These are phyloP conservation scores for Diplogelasinospora grovesii DNA, from an alignment of 495 filamentous ascomycete species.

Conservation along the genomic window DNA sequence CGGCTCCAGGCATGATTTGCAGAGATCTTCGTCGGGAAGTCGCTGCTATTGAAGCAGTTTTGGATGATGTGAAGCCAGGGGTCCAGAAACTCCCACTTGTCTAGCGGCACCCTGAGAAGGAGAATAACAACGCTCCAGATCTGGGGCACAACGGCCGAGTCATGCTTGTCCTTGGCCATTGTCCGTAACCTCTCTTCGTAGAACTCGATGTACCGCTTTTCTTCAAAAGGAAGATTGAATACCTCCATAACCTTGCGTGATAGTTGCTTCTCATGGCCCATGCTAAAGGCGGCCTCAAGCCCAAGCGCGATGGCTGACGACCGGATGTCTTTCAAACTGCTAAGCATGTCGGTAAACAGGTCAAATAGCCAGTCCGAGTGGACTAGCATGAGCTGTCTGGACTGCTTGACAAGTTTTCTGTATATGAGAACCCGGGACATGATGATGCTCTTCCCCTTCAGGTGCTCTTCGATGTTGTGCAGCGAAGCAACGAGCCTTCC, in stretches of 20 bases:
- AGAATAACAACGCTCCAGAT: slow-evolving; percentile 82
- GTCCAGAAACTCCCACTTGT: slow-evolving; percentile 65
- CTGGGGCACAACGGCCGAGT: slow-evolving; percentile 63
- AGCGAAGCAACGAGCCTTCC: slow-evolving; percentile 61
- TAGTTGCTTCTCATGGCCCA: slow-evolving; percentile 59
- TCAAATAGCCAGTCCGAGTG: slow-evolving; percentile 71
- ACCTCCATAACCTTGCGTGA: slow-evolving; percentile 58
- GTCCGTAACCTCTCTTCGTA: slow-evolving; percentile 58
- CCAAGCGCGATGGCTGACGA: slow-evolving; percentile 67
- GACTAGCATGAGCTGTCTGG: slow-evolving; percentile 55
- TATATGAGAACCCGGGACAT: slow-evolving; percentile 71
- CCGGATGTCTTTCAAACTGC: slow-evolving; percentile 67
- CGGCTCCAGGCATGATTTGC: slow-evolving; percentile 80
- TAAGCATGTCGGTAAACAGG: slow-evolving; percentile 74
- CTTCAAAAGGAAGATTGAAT: slow-evolving; percentile 50
- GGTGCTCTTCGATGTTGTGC: slow-evolving; percentile 60
- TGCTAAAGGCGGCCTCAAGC: slow-evolving; percentile 52
- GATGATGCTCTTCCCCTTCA: slow-evolving; percentile 71
- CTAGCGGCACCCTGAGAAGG: slow-evolving; percentile 60
- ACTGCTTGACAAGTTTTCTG: slow-evolving; percentile 62
- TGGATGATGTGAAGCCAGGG: slow-evolving; percentile 73
- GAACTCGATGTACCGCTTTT: slow-evolving; percentile 55
- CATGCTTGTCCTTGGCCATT: slow-evolving; percentile 63
- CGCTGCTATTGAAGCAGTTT: slow-evolving; percentile 75
- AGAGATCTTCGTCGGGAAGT: slow-evolving; percentile 61